Conservation (phyloP, 2,329 filamentous ascomycete species). For the Coleophoma cylindrospora region DNA sequence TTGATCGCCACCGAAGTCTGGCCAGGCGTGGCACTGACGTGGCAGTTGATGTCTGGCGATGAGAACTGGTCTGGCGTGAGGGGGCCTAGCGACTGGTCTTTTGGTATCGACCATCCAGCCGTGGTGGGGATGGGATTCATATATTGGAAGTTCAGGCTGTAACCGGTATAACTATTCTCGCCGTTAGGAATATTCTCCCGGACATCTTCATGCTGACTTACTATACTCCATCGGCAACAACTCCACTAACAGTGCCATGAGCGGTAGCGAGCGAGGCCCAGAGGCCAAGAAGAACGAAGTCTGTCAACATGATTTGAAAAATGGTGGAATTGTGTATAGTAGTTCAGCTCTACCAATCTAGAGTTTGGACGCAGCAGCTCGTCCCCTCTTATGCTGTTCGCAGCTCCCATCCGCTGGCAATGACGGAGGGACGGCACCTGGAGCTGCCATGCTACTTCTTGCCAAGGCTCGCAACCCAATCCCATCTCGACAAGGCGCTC, state of each 20-base stretch:
- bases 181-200: no score
- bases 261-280: conserved; percentile 15
- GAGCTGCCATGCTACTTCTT: no score
- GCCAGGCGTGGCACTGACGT: conserved; percentile 48
- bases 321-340: no score
- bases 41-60: conserved; percentile 54
- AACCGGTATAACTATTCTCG: conserved; percentile 27
- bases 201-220: conserved; percentile 5
- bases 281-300: conserved; percentile 7
- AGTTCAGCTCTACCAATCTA: no score
- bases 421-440: no score
- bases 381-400: no score
- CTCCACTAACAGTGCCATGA: conserved; percentile 20
- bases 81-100: conserved; percentile 46
- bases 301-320: conserved; percentile 9
- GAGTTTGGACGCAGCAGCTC: no score
- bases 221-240: conserved; percentile 24
- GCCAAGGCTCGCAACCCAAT: no score
- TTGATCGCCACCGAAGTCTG: conserved; percentile 46
- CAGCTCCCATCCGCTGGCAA: no score
- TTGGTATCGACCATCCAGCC: conserved; percentile 48
- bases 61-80: conserved; percentile 41
- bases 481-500: no score
- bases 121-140: conserved; percentile 30
- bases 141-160: conserved; percentile 25